Evolutionary conservation across 2,329 filamentous ascomycete genomes (phyloP).

Genomic region (Penicillium sp.): DNA sequence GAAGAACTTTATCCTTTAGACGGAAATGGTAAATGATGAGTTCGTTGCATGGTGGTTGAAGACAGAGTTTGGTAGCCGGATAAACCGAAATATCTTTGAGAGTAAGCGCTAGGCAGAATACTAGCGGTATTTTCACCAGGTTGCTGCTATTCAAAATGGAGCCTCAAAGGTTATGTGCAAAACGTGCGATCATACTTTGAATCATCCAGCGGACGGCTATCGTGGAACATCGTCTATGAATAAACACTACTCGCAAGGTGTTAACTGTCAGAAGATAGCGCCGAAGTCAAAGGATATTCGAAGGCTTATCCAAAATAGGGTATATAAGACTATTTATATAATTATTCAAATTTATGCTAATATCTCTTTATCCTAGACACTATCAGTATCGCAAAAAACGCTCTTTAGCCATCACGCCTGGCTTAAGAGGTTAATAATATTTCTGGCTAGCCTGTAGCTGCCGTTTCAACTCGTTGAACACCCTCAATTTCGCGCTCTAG

Average conservation of each 20-base stretch:
- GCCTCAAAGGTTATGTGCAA: constrained; percentile 6
- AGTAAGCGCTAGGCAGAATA: background rate
- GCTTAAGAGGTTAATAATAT: background rate
- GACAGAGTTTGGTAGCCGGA: constrained; percentile 6
- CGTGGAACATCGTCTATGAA: constrained; percentile 3
- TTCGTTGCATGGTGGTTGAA: constrained; percentile 12
- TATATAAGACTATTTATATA: background rate
- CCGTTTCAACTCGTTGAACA: background rate
- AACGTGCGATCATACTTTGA: background rate
- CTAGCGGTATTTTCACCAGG: constrained; percentile 2
- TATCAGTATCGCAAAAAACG: background rate
- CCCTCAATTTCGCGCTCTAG: background rate
- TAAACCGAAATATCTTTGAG: constrained; percentile 13
- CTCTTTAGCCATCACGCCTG: background rate
- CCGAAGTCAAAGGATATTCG: background rate
- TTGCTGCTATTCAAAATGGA: background rate
- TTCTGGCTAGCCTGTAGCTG: background rate
- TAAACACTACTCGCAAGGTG: background rate
- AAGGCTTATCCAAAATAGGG: background rate
- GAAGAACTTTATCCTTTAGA: constrained; percentile 14
- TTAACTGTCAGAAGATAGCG: background rate
- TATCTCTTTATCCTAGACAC: too few relatives aligned
- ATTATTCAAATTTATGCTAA: too few relatives aligned
- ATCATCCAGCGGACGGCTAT: background rate
- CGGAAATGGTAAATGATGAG: constrained; percentile 9